phyloP scores from a whole-genome alignment of 306 rosid genomes.

The Malus domestica region DNA sequence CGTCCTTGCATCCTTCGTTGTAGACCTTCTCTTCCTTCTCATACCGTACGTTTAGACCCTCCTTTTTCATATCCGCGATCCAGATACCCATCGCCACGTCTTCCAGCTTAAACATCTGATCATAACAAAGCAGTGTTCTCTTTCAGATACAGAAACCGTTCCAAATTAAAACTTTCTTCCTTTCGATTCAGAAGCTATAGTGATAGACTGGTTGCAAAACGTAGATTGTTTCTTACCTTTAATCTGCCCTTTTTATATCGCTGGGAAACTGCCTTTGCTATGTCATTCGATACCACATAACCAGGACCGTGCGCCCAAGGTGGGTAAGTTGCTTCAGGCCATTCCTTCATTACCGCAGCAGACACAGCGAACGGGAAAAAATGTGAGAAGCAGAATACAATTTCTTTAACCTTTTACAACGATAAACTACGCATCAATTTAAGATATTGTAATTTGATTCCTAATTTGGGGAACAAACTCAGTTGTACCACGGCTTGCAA shows the following conservation, averaged over 20 bases:
- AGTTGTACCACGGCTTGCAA: neutral
- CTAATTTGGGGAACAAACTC: neutral
- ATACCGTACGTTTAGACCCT: slow-evolving; percentile 58
- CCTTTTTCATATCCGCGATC: slow-evolving; percentile 77
- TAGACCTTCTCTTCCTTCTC: slow-evolving; percentile 56
- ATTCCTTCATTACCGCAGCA: slow-evolving; percentile 54
- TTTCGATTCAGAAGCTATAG: neutral
- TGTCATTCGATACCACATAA: slow-evolving; percentile 76
- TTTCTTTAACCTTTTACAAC: neutral
- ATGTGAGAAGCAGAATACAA: neutral
- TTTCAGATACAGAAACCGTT: slow-evolving; percentile 10
- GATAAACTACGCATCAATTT: neutral
- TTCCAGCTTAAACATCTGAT: slow-evolving; percentile 94
- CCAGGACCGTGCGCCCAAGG: slow-evolving; percentile 99
- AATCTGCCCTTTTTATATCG: slow-evolving; percentile 56
- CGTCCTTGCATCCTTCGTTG: slow-evolving; percentile 77
- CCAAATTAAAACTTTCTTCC: neutral
- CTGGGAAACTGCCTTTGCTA: slow-evolving; percentile 60
- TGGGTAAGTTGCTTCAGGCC: slow-evolving; percentile 77
- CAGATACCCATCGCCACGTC: slow-evolving; percentile 99
- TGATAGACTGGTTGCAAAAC: neutral
- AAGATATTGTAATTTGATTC: neutral
- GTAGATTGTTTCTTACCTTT: slow-evolving; percentile 44
- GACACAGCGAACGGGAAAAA: slow-evolving; percentile 12
- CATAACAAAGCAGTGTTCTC: slow-evolving; percentile 9